Evolutionary conservation across 495 filamentous ascomycete genomes (phyloP).

Genomic region (Hypoxylon crocopeplum): DNA sequence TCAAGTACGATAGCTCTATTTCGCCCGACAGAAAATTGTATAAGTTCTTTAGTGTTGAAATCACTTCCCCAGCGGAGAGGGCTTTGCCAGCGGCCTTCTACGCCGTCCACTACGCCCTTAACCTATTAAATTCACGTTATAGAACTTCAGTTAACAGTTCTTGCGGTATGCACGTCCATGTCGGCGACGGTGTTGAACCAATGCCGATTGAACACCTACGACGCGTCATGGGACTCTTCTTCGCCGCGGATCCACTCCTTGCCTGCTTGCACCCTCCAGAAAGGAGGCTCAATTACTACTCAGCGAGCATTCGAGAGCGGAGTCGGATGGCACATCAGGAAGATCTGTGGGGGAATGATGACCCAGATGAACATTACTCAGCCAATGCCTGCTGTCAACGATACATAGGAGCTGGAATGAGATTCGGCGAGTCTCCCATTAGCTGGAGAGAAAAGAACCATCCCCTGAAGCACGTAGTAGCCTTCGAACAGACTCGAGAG

Average conservation of each 20-base stretch:
- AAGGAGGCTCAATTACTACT: background rate
- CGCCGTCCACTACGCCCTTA: background rate
- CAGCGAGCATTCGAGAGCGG: slow-evolving; percentile 13
- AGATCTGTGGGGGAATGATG: too few relatives aligned
- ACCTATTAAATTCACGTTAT: slow-evolving; percentile 27
- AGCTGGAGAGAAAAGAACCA: background rate
- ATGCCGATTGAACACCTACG: slow-evolving; percentile 36
- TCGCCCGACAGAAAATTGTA: too few relatives aligned
- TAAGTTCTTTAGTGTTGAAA: slow-evolving; percentile 8
- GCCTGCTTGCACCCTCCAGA: slow-evolving; percentile 36
- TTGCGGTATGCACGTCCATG: slow-evolving; percentile 47
- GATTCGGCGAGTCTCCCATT: slow-evolving; percentile 1
- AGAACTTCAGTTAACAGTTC: slow-evolving; percentile 30
- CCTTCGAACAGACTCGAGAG: background rate
- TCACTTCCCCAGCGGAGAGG: slow-evolving; percentile 11
- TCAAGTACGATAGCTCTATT: too few relatives aligned
- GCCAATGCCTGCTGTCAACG: too few relatives aligned
- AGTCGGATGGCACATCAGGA: too few relatives aligned
- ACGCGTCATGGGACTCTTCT: slow-evolving; percentile 41
- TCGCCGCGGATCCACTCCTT: slow-evolving; percentile 43
- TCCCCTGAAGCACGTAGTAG: background rate
- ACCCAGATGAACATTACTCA: background rate
- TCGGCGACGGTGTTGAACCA: slow-evolving; percentile 35
- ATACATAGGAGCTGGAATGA: background rate
- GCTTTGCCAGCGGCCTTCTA: slow-evolving; percentile 9